A percentile compares a stretch with the other conserved stretches of the same genome.
Conservation (phyloP, 1,284 basidiomycete genomes). For the Vanrija sp. region DNA sequence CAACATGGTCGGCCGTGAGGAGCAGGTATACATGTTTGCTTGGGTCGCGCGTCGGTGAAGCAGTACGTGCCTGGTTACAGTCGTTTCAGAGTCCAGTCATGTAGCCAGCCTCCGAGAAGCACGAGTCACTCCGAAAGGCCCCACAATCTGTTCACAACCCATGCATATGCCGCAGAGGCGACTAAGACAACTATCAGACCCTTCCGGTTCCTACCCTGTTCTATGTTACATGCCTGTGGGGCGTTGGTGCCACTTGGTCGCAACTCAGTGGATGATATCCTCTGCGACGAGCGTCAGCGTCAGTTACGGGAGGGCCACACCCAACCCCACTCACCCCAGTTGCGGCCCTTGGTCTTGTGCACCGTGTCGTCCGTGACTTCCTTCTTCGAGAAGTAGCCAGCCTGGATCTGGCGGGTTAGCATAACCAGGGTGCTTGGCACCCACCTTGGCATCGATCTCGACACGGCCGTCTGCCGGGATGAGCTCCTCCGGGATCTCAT, state of each 20-base stretch:
- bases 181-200: neutral
- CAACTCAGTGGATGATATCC: constrained; percentile 26
- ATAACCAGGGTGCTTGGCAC: no score
- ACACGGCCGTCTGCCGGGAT: constrained; percentile 88
- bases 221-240: neutral
- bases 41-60: no score
- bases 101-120: no score
- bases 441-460: constrained; percentile 80
- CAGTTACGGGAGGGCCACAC: neutral
- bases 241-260: neutral
- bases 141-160: neutral
- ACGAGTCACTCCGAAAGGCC: no score
- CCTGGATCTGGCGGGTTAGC: constrained; percentile 60
- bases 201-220: neutral
- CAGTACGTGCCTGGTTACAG: no score
- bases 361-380: constrained; percentile 67
- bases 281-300: constrained; percentile 16
- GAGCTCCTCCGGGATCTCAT: constrained; percentile 80
- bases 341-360: constrained; percentile 77
- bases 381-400: constrained; percentile 84
- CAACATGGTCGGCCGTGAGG: no score
- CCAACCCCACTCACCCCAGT: constrained; percentile 60
- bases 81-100: no score
- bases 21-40: no score
- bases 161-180: neutral